Evolutionary conservation across 1,284 basidiomycete species (phyloP).

Genomic region (Leccinum colubrinum): DNA sequence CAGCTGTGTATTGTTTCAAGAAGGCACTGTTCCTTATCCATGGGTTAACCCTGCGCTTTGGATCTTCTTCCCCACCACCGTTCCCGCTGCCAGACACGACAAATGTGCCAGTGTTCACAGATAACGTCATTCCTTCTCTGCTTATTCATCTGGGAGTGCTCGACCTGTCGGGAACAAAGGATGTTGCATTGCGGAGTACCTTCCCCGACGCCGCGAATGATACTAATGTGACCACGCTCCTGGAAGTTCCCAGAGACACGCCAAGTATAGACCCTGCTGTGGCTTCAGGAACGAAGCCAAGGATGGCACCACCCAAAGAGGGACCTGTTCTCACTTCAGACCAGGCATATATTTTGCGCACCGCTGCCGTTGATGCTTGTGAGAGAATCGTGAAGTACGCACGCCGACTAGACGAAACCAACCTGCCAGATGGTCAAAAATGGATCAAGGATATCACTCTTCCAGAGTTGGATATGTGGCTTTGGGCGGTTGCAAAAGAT

Average conservation of each 20-base stretch:
- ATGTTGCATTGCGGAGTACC: conserved; percentile 39
- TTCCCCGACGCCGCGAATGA: conserved; percentile 46
- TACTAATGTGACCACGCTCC: conserved; percentile 39
- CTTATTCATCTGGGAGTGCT: conserved; percentile 77
- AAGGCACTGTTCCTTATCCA: conserved; percentile 85
- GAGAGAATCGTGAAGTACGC: conserved; percentile 62
- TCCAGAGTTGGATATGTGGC: conserved; percentile 68
- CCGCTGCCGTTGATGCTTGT: conserved; percentile 76
- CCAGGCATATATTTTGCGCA: conserved; percentile 77
- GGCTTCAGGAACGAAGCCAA: conserved; percentile 13
- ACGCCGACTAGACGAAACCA: conserved; percentile 38
- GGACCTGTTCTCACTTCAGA: conserved; percentile 60
- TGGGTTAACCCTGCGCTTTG: conserved; percentile 65
- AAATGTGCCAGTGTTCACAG: conserved; percentile 74
- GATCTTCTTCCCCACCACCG: conserved; percentile 43
- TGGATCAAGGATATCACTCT: conserved; percentile 60
- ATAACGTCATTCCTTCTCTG: conserved; percentile 86
- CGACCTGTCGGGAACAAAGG: conserved; percentile 49
- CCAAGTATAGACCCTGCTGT: conserved; percentile 10
- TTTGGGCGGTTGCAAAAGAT: conserved; percentile 77
- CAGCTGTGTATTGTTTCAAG: conserved; percentile 85
- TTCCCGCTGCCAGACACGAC: conserved; percentile 63
- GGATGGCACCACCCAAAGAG: conserved; percentile 43
- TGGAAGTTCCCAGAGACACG: conserved; percentile 30
- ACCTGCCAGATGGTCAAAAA: conserved; percentile 30